Evolutionary conservation across 495 filamentous ascomycete species (phyloP), one percentile per base, ranked within the genome.

Genomic region (Emericellopsis terricola): DNA sequence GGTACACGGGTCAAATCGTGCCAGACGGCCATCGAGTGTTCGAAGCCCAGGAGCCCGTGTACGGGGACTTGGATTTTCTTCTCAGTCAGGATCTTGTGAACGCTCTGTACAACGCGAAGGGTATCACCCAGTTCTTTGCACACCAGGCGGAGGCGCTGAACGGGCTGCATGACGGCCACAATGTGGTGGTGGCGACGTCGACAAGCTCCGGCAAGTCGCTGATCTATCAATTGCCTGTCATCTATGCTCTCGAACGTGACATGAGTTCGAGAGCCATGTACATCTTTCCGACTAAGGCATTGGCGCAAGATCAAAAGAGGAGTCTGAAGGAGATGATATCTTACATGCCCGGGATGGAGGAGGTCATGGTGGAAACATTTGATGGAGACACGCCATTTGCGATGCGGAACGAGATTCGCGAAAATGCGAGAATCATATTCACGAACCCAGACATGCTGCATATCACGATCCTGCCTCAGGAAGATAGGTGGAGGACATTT

Each of bases 381-480:
- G 89, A 99, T 50, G 89, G 89, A 7, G 89, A 99, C 52, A 96
- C 91, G 1, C 72, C 79, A 1, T 81, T 87, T 75, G 48, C 56
- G 8, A 77, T 80, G 27, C 64, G 89, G 29, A 81, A 80, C 38
- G 42, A 60, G 30, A 81, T 99, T 37, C 71, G 86, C 8, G 86
- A 96, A 29, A 78, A 93, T 47, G 91, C 77, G 7, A 64, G 83
- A 8, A 81, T 99, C 39, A 87, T 99, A 37, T 94, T 99, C 50
- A 99, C 89, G 6, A 99, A 99, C 44, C 89, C 89, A 0, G 89
- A 99, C 44, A 96, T 96, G 87, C 67, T 99, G 31, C 89, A 99
- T 44, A 73, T 94, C 30, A 91, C 80, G 1, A 91, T 99, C 18
- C 59, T 99, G 7, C 86, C 89, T 1, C 79, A 94, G 42, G 89